These are phyloP conservation scores for Lactarius quietus DNA, from an alignment of 768 basidiomycete genomes.

Conservation along the genomic window DNA sequence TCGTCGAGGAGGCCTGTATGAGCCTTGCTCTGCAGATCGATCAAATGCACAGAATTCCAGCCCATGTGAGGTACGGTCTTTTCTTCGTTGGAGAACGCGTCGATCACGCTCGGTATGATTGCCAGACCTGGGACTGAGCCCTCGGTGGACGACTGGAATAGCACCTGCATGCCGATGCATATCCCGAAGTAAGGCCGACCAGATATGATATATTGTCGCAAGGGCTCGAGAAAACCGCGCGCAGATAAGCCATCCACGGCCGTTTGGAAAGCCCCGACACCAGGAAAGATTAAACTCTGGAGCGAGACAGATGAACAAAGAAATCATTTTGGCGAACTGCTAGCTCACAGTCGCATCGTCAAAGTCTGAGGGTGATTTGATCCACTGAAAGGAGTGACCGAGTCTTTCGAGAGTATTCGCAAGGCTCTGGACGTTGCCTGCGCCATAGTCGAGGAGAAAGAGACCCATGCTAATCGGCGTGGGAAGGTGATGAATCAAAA, in stretches of 20 bases:
- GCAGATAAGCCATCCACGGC: conserved; percentile 73
- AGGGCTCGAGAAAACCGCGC: conserved; percentile 74
- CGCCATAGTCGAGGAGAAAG: conserved; percentile 95
- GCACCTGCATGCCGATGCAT: conserved; percentile 97
- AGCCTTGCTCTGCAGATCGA: conserved; percentile 43
- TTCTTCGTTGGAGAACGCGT: conserved; percentile 60
- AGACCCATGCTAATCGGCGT: conserved; percentile 44
- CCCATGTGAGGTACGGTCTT: conserved; percentile 98
- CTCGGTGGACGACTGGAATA: conserved; percentile 85
- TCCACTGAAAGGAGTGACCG: conserved; percentile 88
- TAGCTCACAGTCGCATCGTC: conserved; percentile 79
- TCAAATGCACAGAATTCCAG: conserved; percentile 78
- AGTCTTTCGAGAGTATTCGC: conserved; percentile 86
- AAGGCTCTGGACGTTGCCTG: conserved; percentile 90
- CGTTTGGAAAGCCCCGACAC: conserved; percentile 89
- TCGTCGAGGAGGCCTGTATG: conserved; percentile 48
- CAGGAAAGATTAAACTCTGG: conserved; percentile 94
- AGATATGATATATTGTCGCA: conserved; percentile 76
- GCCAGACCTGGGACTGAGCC: conserved; percentile 67
- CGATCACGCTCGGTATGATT: conserved; percentile 78
- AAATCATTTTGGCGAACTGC: conserved; percentile 7
- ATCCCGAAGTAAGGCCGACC: conserved; percentile 96
- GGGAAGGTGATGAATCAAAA: background rate
- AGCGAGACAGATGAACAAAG: conserved; percentile 24
- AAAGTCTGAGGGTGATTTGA: conserved; percentile 77